phyloP scores from a whole-genome alignment of 2,329 filamentous ascomycete species.

The Elsinoe ampelina region DNA sequence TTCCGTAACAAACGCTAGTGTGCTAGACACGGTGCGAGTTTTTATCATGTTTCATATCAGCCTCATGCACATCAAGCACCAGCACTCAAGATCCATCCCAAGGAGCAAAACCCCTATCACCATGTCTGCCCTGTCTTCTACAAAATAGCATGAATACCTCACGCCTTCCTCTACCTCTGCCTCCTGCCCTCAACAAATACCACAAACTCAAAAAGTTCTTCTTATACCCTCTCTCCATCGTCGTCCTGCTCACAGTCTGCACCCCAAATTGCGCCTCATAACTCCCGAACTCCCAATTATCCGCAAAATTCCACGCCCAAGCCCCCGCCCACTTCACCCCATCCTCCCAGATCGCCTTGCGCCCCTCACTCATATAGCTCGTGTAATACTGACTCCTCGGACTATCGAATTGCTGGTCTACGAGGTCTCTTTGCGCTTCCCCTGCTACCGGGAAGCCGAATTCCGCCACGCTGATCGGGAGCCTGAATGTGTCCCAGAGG shows the following conservation, averaged over 20 bases:
- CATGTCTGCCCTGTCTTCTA: not conserved
- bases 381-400: conserved; percentile 48
- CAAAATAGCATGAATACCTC: not conserved
- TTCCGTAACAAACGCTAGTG: too few species aligned
- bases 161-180: not conserved
- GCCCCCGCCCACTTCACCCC: conserved; percentile 27
- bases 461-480: conserved; percentile 31
- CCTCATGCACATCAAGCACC: too few species aligned
- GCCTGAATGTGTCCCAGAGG: conserved; percentile 49
- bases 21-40: too few species aligned
- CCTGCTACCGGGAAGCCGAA: conserved; percentile 35
- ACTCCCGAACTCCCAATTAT: conserved; percentile 40
- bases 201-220: conserved; percentile 30
- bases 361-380: conserved; percentile 31
- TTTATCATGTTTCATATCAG: too few species aligned
- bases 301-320: conserved; percentile 27
- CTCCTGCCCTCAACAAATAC: conserved; percentile 23
- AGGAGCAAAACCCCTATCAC: not conserved
- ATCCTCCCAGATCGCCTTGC: conserved; percentile 24
- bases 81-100: too few species aligned
- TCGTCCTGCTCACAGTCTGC: conserved; percentile 37
- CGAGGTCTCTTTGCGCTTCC: conserved; percentile 36
- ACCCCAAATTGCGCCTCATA: conserved; percentile 45
- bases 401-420: conserved; percentile 46
- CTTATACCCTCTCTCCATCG: conserved; percentile 29